These are phyloP conservation scores for Phylloporus rhodoxanthus DNA, from an alignment of 768 basidiomycete species.

Conservation along the genomic window DNA sequence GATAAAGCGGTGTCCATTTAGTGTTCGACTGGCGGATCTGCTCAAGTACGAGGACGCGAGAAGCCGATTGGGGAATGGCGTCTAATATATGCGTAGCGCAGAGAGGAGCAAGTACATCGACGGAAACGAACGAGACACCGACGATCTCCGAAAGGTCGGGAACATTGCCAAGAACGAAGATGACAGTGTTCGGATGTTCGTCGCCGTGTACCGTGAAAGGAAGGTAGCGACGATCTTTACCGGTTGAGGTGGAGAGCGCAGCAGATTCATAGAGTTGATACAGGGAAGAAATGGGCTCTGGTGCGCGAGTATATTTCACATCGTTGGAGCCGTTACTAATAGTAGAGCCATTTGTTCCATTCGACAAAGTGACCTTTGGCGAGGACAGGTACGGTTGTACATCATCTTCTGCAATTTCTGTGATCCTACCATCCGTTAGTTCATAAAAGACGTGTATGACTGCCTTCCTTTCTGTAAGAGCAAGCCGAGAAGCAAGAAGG, in stretches of 20 bases:
- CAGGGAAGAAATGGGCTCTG: constrained; percentile 22
- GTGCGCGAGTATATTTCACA: not conserved
- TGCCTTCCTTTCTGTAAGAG: constrained; percentile 59
- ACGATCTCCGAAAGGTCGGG: constrained; percentile 42
- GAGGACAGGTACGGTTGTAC: constrained; percentile 57
- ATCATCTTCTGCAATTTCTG: constrained; percentile 53
- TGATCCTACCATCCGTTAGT: constrained; percentile 34
- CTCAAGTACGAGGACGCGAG: constrained; percentile 75
- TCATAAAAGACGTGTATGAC: constrained; percentile 84
- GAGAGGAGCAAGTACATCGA: constrained; percentile 68
- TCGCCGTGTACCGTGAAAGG: constrained; percentile 51
- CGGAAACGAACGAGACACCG: constrained; percentile 55
- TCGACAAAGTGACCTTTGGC: constrained; percentile 30
- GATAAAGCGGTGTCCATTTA: constrained; percentile 83
- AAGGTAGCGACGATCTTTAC: constrained; percentile 55
- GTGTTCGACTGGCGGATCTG: constrained; percentile 71
- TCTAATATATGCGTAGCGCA: constrained; percentile 48
- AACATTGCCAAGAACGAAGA: constrained; percentile 64
- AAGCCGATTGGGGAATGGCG: constrained; percentile 56
- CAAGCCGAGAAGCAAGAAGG: constrained; percentile 76
- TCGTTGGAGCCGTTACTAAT: not conserved
- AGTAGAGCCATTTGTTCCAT: constrained; percentile 29
- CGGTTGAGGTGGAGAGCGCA: constrained; percentile 55
- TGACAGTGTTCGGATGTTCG: constrained; percentile 53
- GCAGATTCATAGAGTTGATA: constrained; percentile 64